These are phyloP conservation scores for Simmondsia chinensis DNA, from an alignment of 148 eudicot genomes.

Conservation along the genomic window DNA sequence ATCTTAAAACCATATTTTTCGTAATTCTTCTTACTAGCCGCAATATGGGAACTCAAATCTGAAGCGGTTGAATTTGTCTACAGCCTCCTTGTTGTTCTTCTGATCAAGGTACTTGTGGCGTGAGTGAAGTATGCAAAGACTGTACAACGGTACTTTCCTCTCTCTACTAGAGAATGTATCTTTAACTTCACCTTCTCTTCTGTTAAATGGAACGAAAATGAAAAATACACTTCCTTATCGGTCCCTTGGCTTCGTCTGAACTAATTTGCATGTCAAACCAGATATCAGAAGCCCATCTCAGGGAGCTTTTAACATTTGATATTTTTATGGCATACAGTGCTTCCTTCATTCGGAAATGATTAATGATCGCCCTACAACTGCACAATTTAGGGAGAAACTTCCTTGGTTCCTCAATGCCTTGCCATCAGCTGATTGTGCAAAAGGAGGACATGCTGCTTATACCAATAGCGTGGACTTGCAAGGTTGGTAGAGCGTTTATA, in stretches of 20 bases:
- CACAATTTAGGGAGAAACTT: conserved; percentile 83
- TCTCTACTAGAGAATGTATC: background rate
- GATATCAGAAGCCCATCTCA: background rate
- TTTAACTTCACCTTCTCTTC: background rate
- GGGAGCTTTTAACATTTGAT: conserved; percentile 12
- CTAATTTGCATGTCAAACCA: background rate
- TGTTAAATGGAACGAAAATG: no score
- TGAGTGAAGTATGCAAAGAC: conserved; percentile 65
- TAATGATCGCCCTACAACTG: conserved; percentile 74
- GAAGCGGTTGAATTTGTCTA: conserved; percentile 10
- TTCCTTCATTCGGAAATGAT: conserved; percentile 77
- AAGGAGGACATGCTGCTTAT: conserved; percentile 99
- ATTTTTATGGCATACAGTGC: conserved; percentile 49
- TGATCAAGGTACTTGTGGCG: conserved; percentile 46
- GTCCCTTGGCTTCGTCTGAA: no score
- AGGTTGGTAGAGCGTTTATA: conserved; percentile 27
- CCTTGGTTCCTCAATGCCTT: conserved; percentile 94
- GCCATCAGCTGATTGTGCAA: conserved; percentile 92
- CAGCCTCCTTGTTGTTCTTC: conserved; percentile 98
- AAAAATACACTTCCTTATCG: no score
- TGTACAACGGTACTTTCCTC: conserved; percentile 78
- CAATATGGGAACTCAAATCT: conserved; percentile 1
- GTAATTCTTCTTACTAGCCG: background rate
- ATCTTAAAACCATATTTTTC: background rate
- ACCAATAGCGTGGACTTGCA: conserved; percentile 65